A percentile compares a stretch with the other conserved stretches of the same genome.
These are phyloP conservation scores for Plantago ovata DNA, from an alignment of 257 asterid genomes.

Conservation along the genomic window DNA sequence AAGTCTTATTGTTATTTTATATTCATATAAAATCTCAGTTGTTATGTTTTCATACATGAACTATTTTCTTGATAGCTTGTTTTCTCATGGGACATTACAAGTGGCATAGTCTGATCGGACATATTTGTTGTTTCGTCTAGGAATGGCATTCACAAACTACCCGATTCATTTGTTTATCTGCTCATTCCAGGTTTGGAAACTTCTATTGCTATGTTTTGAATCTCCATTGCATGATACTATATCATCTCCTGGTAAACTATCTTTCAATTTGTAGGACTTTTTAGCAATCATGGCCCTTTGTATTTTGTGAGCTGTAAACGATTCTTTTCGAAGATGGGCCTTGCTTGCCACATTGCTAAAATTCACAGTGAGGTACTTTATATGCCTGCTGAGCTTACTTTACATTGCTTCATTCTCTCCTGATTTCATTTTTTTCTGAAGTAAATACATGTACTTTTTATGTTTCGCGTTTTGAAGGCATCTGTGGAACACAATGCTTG, in stretches of 20 bases:
- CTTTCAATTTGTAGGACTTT: constrained; percentile 51
- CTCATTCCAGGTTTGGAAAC: constrained; percentile 75
- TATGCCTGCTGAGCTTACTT: neutral
- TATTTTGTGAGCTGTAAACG: constrained; percentile 78
- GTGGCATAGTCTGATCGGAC: constrained; percentile 17
- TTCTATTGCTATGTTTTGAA: constrained; percentile 9
- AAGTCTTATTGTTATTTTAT: neutral
- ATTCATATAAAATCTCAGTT: neutral
- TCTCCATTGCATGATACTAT: constrained; percentile 3
- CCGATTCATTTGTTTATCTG: constrained; percentile 79
- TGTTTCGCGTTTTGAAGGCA: constrained; percentile 41
- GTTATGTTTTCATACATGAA: neutral
- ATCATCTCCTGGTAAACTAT: constrained; percentile 19
- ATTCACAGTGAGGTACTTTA: constrained; percentile 80
- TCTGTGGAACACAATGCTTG: constrained; percentile 90
- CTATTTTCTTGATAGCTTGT: neutral
- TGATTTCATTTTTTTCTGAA: constrained; percentile 3
- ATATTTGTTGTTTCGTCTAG: constrained; percentile 35
- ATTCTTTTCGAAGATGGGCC: constrained; percentile 88
- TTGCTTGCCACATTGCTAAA: constrained; percentile 90
- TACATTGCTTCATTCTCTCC: neutral
- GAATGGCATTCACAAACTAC: constrained; percentile 80
- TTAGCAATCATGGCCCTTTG: constrained; percentile 89
- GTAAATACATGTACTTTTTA: neutral
- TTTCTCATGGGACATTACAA: neutral